phyloP scores from a whole-genome alignment of 2,329 filamentous ascomycete species.

The Cladorrhinum sp. region DNA sequence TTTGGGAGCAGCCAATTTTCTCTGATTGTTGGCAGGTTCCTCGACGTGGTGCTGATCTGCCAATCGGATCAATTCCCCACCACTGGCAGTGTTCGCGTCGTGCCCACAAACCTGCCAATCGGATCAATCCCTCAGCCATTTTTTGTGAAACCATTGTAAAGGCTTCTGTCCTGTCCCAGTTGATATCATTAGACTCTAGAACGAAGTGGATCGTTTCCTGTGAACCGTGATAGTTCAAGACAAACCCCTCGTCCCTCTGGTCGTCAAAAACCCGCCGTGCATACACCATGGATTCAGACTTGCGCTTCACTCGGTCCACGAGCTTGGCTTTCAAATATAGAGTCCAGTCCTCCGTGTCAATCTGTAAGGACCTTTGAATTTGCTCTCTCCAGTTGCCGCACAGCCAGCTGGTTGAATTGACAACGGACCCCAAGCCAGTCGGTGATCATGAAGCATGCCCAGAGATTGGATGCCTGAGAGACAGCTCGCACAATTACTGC shows the following conservation, averaged over 20 bases:
- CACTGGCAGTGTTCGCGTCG: too few relatives aligned
- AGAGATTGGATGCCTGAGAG: not conserved
- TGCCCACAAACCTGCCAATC: not conserved
- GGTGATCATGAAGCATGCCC: not conserved
- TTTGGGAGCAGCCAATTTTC: not conserved
- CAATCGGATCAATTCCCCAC: too few relatives aligned
- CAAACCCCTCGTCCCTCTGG: not conserved
- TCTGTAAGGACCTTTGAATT: not conserved
- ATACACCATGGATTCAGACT: not conserved
- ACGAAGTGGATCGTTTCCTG: not conserved
- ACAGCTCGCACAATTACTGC: not conserved
- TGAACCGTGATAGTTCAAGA: not conserved
- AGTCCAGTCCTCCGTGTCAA: not conserved
- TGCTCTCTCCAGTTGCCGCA: not conserved
- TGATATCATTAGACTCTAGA: not conserved
- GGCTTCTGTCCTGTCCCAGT: not conserved
- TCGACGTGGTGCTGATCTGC: too few relatives aligned
- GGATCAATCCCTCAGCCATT: not conserved
- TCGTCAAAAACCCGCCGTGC: not conserved
- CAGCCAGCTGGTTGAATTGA: not conserved
- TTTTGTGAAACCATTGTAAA: not conserved
- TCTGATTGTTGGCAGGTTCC: not conserved
- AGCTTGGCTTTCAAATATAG: not conserved
- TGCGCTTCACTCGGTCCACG: not conserved
- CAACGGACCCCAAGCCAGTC: not conserved